Evolutionary conservation across 148 eudicot genomes (phyloP).

Genomic region (Diospyros kaki): DNA sequence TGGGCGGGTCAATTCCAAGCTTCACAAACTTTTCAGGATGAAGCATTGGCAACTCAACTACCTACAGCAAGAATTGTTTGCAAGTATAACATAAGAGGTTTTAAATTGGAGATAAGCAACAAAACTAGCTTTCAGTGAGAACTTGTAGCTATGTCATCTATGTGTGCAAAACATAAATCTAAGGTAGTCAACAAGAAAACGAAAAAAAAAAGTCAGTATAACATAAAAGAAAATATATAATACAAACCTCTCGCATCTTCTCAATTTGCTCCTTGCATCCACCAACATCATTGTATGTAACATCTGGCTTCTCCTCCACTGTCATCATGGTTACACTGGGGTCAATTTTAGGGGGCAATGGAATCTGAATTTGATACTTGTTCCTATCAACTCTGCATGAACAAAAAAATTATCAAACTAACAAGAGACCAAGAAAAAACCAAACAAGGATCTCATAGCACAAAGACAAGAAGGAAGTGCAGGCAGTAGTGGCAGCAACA

Average conservation of each 20-base stretch:
- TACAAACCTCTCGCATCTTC: slow-evolving; percentile 86
- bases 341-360: slow-evolving; percentile 95
- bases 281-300: slow-evolving; percentile 94
- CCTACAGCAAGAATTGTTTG: slow-evolving; percentile 36
- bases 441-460: background rate
- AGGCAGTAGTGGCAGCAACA: background rate
- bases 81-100: background rate
- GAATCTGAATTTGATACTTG: slow-evolving; percentile 93
- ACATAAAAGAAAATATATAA: background rate
- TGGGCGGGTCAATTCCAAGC: slow-evolving; percentile 97
- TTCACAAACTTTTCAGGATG: slow-evolving; percentile 96
- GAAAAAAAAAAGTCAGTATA: background rate
- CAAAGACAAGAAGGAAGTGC: background rate
- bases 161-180: background rate
- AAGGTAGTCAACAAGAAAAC: background rate
- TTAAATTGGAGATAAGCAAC: background rate
- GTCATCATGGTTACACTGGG: slow-evolving; percentile 99
- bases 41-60: slow-evolving; percentile 98
- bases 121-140: background rate
- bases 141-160: background rate
- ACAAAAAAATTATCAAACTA: background rate
- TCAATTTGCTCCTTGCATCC: slow-evolving; percentile 99
- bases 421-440: background rate
- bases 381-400: slow-evolving; percentile 71
- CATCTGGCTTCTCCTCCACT: slow-evolving; percentile 98